phyloP scores from a whole-genome alignment of 768 basidiomycete species.

The Leccinum disarticulatum region DNA sequence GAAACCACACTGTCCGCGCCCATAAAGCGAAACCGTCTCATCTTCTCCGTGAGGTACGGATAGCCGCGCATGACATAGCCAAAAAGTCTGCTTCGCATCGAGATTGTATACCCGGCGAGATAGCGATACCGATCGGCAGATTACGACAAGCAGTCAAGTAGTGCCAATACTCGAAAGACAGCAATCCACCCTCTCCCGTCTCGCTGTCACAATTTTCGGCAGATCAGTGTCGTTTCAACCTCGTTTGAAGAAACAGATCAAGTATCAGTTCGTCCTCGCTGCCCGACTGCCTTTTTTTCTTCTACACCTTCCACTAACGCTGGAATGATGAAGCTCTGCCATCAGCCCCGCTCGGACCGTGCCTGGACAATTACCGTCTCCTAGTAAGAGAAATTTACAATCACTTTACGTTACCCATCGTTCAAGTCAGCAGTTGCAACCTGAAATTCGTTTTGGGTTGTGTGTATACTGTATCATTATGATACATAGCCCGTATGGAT shows the following conservation, averaged over 20 bases:
- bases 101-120: neutral
- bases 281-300: neutral
- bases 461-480: neutral
- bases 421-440: neutral
- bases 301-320: neutral
- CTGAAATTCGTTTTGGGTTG: neutral
- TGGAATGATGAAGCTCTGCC: neutral
- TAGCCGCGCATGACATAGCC: constrained; percentile 4
- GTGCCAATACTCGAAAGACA: neutral
- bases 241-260: neutral
- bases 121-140: constrained; percentile 4
- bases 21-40: constrained; percentile 7
- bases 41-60: neutral
- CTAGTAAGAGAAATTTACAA: neutral
- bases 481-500: neutral
- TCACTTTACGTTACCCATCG: constrained; percentile 9
- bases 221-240: constrained; percentile 4
- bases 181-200: neutral
- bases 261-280: neutral
- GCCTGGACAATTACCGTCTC: constrained; percentile 3
- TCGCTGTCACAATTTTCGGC: neutral
- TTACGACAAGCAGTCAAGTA: constrained; percentile 4
- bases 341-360: neutral
- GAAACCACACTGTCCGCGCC: constrained; percentile 1
- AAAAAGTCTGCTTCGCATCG: constrained; percentile 6